Base-by-base conservation (phyloP, 2,329 filamentous ascomycete genomes). In the Neofusicoccum sp. region DNA sequence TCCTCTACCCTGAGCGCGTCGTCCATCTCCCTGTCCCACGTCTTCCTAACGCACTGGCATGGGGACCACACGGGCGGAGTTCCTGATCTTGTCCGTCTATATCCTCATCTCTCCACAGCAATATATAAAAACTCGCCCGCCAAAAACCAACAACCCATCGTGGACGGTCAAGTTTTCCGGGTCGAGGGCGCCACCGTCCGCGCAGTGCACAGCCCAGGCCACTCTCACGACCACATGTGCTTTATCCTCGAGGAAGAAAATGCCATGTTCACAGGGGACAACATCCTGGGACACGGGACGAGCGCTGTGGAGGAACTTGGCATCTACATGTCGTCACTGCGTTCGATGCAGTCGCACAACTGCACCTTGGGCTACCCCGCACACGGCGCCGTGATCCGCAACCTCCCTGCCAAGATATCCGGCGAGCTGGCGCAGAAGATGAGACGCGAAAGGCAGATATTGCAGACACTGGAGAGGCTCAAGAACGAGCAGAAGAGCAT, bases 21-120 rank as follows among this genome's bases (percentile, higher is more conserved):
- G 20, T 20, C 20, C 20, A 20, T 20, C 20, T 20, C 20, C 20
- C 20, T 20, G 20, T 20, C 76, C 0, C 75, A 80, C 58, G 72
- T 80, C 3, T 65, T 79, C 1, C 63, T 79, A 3, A 77, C 77
- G 0, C 77, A 79, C 61, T 79, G 76, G 76, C 77, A 79, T 62
- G 74, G 76, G 3, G 77, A 79, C 62, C 77, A 79, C 57, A 75
- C 76, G 2, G 75, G 74, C 2, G 77, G 77, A 1, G 74, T 78
- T 3, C 71, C 74, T 0, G 75, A 78, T 61, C 69, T 79, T 1
- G 12, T 79, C 0, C 61, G 61, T 1, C 49, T 71, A 1, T 71
- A 74, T 45, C 71, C 73, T 4, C 9, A 69, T 16, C 58, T 76
- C 4, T 12, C 45, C 3, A 26, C 60, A 3, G 45, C 61, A 6